A percentile compares a stretch with the other conserved stretches of the same genome.
phyloP scores from a whole-genome alignment of 2,329 filamentous ascomycete genomes.

The Arachnopeziza araneosa region DNA sequence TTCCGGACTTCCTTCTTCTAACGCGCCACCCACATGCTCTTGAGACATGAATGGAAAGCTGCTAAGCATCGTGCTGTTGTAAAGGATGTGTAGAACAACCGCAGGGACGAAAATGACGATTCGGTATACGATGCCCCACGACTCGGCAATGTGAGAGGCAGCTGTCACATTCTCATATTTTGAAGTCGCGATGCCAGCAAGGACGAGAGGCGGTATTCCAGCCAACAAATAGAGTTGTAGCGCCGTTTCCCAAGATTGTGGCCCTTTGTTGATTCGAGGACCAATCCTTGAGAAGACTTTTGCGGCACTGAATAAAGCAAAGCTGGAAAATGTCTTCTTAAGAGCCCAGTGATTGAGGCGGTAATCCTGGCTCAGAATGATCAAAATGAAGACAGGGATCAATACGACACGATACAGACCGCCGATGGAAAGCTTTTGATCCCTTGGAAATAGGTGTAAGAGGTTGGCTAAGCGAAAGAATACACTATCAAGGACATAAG shows the following conservation, averaged over 20 bases:
- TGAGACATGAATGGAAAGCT: conserved; percentile 20
- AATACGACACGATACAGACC: conserved; percentile 15
- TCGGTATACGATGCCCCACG: conserved; percentile 16
- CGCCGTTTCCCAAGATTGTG: conserved; percentile 16
- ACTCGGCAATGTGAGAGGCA: conserved; percentile 13
- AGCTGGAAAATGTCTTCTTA: conserved; percentile 13
- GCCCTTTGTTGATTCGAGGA: conserved; percentile 14
- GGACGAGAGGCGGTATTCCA: conserved; percentile 20
- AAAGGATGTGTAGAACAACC: conserved; percentile 22
- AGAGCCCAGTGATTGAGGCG: conserved; percentile 17
- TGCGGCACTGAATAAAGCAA: conserved; percentile 19
- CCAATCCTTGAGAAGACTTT: conserved; percentile 20
- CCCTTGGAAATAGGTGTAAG: conserved; percentile 11
- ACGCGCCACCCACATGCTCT: conserved; percentile 18
- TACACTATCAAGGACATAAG: conserved; percentile 25
- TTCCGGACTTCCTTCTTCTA: conserved; percentile 16
- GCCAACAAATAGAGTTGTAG: conserved; percentile 19
- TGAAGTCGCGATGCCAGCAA: conserved; percentile 18
- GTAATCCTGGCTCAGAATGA: conserved; percentile 21
- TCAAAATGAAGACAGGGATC: conserved; percentile 8
- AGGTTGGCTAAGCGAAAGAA: conserved; percentile 18
- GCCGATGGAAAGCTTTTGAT: conserved; percentile 9
- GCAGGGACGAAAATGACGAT: conserved; percentile 19
- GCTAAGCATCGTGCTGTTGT: conserved; percentile 20
- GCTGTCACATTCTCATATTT: conserved; percentile 20